Conservation (phyloP, 1,284 basidiomycete species). For the Rhodotorula sp. region DNA sequence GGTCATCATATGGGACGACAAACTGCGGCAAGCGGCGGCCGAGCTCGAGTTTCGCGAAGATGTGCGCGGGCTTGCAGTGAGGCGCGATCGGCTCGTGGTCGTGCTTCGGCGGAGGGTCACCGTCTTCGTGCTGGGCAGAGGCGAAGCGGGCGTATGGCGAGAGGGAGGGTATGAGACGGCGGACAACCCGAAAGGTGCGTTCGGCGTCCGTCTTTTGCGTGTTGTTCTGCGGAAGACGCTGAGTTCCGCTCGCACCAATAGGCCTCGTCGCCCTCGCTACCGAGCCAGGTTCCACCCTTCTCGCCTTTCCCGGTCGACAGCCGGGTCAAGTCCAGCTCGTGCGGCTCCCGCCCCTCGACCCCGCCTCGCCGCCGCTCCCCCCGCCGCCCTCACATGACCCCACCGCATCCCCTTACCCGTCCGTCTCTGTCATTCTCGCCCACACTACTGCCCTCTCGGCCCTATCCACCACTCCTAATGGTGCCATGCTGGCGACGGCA, state of each 20-base stretch:
- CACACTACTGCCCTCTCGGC: slow-evolving; percentile 78
- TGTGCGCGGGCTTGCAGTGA: slow-evolving; percentile 75
- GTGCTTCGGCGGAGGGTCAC: slow-evolving; percentile 76
- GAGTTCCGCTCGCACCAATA: slow-evolving; percentile 48
- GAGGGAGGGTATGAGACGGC: slow-evolving; percentile 84
- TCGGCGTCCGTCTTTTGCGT: neutral
- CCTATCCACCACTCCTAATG: slow-evolving; percentile 73
- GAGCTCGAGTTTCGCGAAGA: slow-evolving; percentile 89
- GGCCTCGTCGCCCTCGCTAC: slow-evolving; percentile 82
- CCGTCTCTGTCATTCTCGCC: slow-evolving; percentile 72
- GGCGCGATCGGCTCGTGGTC: slow-evolving; percentile 79
- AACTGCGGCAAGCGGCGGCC: slow-evolving; percentile 69
- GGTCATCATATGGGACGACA: slow-evolving; percentile 86
- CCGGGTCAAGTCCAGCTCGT: slow-evolving; percentile 87
- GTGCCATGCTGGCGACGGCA: slow-evolving; percentile 78
- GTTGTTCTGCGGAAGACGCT: neutral
- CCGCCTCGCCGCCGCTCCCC: slow-evolving; percentile 57
- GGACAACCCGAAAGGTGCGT: slow-evolving; percentile 79
- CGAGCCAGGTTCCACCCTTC: slow-evolving; percentile 70
- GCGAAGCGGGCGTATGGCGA: slow-evolving; percentile 54
- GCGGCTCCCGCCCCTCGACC: slow-evolving; percentile 66
- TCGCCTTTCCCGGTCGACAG: slow-evolving; percentile 85
- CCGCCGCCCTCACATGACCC: slow-evolving; percentile 55
- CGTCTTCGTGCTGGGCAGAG: slow-evolving; percentile 58
- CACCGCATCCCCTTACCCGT: slow-evolving; percentile 35